phyloP scores from a whole-genome alignment of 208 protist species.

The Trypanosoma grayi region DNA sequence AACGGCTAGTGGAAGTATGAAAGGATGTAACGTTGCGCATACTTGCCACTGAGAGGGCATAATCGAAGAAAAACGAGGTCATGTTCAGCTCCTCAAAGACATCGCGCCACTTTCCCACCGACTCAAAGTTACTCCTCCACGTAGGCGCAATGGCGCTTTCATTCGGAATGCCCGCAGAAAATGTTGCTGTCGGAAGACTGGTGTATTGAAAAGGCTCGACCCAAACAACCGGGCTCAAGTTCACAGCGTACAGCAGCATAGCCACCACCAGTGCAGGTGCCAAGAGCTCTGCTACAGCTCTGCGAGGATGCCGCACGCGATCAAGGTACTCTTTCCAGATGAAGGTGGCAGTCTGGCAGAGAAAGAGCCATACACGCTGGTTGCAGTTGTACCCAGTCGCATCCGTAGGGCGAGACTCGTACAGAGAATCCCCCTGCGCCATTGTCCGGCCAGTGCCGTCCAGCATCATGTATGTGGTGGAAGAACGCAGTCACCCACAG shows the following conservation, averaged over 20 bases:
- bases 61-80: conserved; percentile 8
- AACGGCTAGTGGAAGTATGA: too few relatives aligned
- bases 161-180: conserved; percentile 11
- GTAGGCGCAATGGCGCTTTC: background rate
- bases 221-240: conserved; percentile 4
- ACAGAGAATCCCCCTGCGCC: background rate
- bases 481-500: too few relatives aligned
- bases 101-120: conserved; percentile 8
- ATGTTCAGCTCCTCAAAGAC: conserved; percentile 16
- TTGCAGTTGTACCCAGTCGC: background rate
- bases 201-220: conserved; percentile 11
- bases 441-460: background rate
- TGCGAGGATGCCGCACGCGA: conserved; percentile 2
- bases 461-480: too few relatives aligned
- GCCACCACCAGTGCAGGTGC: conserved; percentile 6
- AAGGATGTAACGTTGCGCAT: conserved; percentile 4
- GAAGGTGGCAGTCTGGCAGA: conserved; percentile 4
- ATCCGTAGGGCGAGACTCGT: background rate
- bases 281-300: conserved; percentile 2
- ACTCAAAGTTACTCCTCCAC: conserved; percentile 2
- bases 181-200: background rate
- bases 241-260: conserved; percentile 8
- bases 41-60: background rate
- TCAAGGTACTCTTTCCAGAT: conserved; percentile 16
- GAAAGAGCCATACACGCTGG: conserved; percentile 1